A percentile compares a stretch with the other conserved stretches of the same genome.
These are phyloP conservation scores for Ophiostoma fasciatum DNA, from an alignment of 2,329 filamentous ascomycete species.

Conservation along the genomic window DNA sequence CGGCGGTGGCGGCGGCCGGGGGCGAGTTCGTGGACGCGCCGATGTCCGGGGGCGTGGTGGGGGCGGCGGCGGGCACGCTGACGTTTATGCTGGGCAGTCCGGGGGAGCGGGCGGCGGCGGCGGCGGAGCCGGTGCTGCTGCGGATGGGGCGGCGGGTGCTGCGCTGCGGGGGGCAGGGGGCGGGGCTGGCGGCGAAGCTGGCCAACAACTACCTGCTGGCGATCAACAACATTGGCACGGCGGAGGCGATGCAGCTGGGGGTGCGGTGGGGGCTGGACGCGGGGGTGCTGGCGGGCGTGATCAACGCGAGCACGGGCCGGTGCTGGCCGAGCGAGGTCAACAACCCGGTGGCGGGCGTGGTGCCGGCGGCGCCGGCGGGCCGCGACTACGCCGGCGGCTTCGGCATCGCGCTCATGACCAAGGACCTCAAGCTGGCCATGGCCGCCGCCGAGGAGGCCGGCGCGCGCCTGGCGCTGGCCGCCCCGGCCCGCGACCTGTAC, in stretches of 20 bases:
- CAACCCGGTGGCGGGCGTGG: conserved; percentile 80
- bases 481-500: conserved; percentile 51
- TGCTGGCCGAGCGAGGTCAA: conserved; percentile 97
- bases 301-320: conserved; percentile 85
- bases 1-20: conserved; percentile 37
- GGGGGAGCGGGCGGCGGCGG: conserved; percentile 41
- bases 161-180: conserved; percentile 72
- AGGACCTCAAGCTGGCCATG: conserved; percentile 61
- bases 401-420: conserved; percentile 63
- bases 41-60: conserved; percentile 93
- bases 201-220: conserved; percentile 96
- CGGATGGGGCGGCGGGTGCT: conserved; percentile 78
- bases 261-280: conserved; percentile 45
- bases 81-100: conserved; percentile 90
- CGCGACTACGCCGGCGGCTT: conserved; percentile 68
- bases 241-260: conserved; percentile 53
- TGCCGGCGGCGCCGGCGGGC: conserved; percentile 58
- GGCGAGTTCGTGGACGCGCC: conserved; percentile 81
- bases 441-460: conserved; percentile 54
- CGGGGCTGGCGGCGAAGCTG: conserved; percentile 80
- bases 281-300: conserved; percentile 60
- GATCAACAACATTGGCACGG: conserved; percentile 70
- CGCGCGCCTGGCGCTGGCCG: conserved; percentile 49
- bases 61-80: conserved; percentile 70
- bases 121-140: conserved; percentile 53